A percentile compares a stretch with the other conserved stretches of the same genome.
These are phyloP conservation scores for Pascua sp. DNA, from an alignment of 1,284 basidiomycete species.

Conservation along the genomic window DNA sequence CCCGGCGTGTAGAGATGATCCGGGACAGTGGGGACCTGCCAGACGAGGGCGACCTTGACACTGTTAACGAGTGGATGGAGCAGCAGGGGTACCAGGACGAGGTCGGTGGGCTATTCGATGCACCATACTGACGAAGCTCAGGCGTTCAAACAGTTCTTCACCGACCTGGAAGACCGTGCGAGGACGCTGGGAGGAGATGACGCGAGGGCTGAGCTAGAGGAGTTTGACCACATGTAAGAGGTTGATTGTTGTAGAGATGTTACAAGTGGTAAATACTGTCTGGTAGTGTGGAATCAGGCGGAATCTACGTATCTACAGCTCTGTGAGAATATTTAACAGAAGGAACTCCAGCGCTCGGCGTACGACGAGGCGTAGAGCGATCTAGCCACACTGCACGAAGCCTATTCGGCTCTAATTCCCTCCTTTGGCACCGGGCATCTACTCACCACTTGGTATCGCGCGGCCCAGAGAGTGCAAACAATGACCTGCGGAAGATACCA, in stretches of 20 bases:
- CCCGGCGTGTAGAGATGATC: background rate
- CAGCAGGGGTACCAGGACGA: background rate
- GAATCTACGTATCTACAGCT: background rate
- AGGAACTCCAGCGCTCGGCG: too few relatives aligned
- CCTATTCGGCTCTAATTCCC: too few relatives aligned
- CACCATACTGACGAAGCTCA: background rate
- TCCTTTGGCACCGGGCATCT: too few relatives aligned
- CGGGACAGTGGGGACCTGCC: background rate
- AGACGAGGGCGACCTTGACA: slow-evolving; percentile 1
- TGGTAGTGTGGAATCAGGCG: background rate
- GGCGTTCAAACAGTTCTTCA: slow-evolving; percentile 4
- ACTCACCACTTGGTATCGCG: too few relatives aligned
- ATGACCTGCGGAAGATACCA: too few relatives aligned
- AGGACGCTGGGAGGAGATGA: slow-evolving; percentile 1
- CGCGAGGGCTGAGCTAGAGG: background rate
- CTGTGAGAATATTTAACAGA: too few relatives aligned
- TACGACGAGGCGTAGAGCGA: too few relatives aligned
- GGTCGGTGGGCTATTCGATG: background rate
- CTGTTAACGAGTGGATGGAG: slow-evolving; percentile 7
- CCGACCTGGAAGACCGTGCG: background rate
- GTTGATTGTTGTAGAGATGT: too few relatives aligned
- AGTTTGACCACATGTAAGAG: background rate
- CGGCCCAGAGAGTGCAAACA: too few relatives aligned
- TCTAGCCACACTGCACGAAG: too few relatives aligned
- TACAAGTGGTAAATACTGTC: background rate